phyloP scores from a whole-genome alignment of 108 stramenopile genomes.

The Fragilaria crotonensis region DNA sequence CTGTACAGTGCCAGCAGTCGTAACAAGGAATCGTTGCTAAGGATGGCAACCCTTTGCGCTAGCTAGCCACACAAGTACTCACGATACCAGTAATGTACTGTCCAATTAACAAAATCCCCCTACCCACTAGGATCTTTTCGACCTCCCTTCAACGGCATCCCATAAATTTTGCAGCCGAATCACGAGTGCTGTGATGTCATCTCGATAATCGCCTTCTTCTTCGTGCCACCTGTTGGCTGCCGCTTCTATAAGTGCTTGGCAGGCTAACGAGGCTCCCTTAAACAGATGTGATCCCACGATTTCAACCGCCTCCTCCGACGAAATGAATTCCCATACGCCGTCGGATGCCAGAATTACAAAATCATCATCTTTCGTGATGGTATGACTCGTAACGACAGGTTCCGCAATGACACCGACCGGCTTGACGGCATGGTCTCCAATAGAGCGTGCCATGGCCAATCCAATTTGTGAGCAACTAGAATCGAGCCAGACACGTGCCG shows the following conservation, averaged over 20 bases:
- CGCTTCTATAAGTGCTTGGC: slow-evolving; percentile 78
- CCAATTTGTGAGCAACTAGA: slow-evolving; percentile 86
- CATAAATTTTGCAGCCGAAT: slow-evolving; percentile 59
- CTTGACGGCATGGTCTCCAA: slow-evolving; percentile 94
- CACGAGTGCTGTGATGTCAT: slow-evolving; percentile 93
- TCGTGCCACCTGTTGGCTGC: slow-evolving; percentile 90
- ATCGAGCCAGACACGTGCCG: slow-evolving; percentile 91
- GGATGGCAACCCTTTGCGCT: no score
- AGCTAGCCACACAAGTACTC: no score
- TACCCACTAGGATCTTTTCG: no score
- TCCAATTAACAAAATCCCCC: no score
- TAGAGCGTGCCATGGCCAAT: slow-evolving; percentile 89
- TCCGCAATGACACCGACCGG: slow-evolving; percentile 87
- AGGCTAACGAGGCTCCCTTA: slow-evolving; percentile 61
- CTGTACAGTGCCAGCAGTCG: slow-evolving; percentile 82
- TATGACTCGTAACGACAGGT: slow-evolving; percentile 51
- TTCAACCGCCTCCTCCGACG: slow-evolving; percentile 61
- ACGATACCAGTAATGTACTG: no score
- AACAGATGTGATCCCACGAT: slow-evolving; percentile 53
- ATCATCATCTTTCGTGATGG: slow-evolving; percentile 42
- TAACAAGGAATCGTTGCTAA: slow-evolving; percentile 12
- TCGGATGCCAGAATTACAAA: slow-evolving; percentile 89
- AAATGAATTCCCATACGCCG: slow-evolving; percentile 96
- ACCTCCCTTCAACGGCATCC: slow-evolving; percentile 4
- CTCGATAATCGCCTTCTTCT: slow-evolving; percentile 93